A percentile compares a stretch with the other conserved stretches of the same genome.
These are phyloP conservation scores for Pseudocercospora ulei DNA, from an alignment of 2,329 filamentous ascomycete genomes.

Conservation along the genomic window DNA sequence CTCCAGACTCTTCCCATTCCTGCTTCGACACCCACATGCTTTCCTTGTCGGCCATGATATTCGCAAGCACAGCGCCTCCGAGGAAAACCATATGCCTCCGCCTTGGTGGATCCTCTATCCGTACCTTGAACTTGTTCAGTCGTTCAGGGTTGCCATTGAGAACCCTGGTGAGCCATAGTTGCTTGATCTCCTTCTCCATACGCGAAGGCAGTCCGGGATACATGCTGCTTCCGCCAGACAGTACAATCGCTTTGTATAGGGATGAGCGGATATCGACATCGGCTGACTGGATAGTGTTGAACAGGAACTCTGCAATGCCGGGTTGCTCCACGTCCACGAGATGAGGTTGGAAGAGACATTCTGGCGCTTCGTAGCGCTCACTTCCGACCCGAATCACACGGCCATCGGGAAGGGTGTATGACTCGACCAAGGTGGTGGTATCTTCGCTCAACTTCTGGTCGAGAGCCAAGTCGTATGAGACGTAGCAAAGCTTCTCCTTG, in stretches of 20 bases:
- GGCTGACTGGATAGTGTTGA: conserved; percentile 95
- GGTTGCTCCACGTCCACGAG: conserved; percentile 95
- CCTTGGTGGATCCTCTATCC: conserved; percentile 94
- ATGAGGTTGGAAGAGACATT: conserved; percentile 97
- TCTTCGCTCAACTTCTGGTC: conserved; percentile 95
- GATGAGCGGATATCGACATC: conserved; percentile 91
- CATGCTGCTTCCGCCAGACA: conserved; percentile 97
- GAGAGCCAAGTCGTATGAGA: conserved; percentile 92
- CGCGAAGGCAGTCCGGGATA: conserved; percentile 91
- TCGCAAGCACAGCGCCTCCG: conserved; percentile 88
- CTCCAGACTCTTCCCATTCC: conserved; percentile 91
- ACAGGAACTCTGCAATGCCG: conserved; percentile 91
- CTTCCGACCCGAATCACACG: conserved; percentile 92
- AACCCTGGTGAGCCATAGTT: conserved; percentile 90
- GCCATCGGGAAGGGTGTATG: conserved; percentile 92
- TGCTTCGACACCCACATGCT: conserved; percentile 97
- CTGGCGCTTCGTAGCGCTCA: conserved; percentile 94
- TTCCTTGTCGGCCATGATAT: conserved; percentile 98
- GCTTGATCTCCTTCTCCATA: conserved; percentile 96
- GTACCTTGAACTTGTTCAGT: conserved; percentile 95
- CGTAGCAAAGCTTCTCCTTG: conserved; percentile 99
- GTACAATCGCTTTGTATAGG: conserved; percentile 92
- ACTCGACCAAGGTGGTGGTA: conserved; percentile 92
- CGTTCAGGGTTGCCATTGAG: conserved; percentile 85
- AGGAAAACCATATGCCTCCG: conserved; percentile 99